Conservation (phyloP, 495 filamentous ascomycete species). For the Astrothelium subdiscretum region DNA sequence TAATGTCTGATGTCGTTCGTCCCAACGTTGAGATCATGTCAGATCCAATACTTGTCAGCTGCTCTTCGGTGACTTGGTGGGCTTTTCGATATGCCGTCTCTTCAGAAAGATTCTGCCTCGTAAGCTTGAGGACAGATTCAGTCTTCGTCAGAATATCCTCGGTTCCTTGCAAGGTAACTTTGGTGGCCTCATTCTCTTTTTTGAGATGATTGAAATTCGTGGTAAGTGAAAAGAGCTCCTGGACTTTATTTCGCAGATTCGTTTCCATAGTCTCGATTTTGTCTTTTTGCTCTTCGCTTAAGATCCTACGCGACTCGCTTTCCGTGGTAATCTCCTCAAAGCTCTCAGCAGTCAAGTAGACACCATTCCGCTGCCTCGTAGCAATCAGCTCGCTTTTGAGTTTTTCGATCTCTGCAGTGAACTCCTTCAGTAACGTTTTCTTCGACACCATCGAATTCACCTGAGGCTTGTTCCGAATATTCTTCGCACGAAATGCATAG, state of each 20-base stretch:
- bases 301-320: constrained; percentile 83
- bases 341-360: constrained; percentile 74
- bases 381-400: constrained; percentile 88
- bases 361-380: constrained; percentile 85
- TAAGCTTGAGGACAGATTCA: constrained; percentile 65
- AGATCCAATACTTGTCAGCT: constrained; percentile 57
- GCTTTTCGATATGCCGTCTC: constrained; percentile 71
- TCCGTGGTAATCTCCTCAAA: constrained; percentile 82
- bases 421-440: constrained; percentile 79
- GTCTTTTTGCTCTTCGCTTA: constrained; percentile 82
- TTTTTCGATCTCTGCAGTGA: constrained; percentile 86
- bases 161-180: constrained; percentile 59
- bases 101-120: constrained; percentile 62
- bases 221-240: constrained; percentile 77
- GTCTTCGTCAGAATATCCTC: constrained; percentile 75
- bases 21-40: constrained; percentile 65
- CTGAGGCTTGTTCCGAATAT: constrained; percentile 96
- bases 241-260: constrained; percentile 78
- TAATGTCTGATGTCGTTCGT: constrained; percentile 66
- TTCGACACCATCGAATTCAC: constrained; percentile 85
- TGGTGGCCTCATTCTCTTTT: constrained; percentile 72
- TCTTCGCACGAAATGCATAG: constrained; percentile 95
- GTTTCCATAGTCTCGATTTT: constrained; percentile 88
- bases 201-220: constrained; percentile 74
- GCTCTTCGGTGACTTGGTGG: constrained; percentile 72